phyloP scores from a whole-genome alignment of 2,329 filamentous ascomycete species.

The Acephala macrosclerotiorum region DNA sequence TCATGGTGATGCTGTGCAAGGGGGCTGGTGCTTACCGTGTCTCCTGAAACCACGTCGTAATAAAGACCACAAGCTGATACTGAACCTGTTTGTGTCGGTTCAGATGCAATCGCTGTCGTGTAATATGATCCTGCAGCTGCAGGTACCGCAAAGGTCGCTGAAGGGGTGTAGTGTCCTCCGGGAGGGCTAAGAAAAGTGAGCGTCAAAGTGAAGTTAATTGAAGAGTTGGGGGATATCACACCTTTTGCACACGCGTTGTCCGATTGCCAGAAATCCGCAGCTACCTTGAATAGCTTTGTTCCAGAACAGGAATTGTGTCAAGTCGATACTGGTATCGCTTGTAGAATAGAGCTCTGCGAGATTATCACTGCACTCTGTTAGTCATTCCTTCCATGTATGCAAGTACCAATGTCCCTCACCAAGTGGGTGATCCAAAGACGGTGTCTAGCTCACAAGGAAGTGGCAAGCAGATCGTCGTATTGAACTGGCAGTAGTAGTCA shows the following conservation, averaged over 20 bases:
- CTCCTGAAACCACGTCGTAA: neutral
- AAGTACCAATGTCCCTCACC: conserved; percentile 15
- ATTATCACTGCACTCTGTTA: neutral
- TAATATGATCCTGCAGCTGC: conserved; percentile 27
- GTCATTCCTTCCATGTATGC: conserved; percentile 10
- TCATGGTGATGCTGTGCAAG: neutral
- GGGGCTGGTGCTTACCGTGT: neutral
- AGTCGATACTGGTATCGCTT: neutral
- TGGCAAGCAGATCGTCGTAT: conserved; percentile 26
- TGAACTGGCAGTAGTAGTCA: conserved; percentile 27
- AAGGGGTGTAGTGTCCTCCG: conserved; percentile 16
- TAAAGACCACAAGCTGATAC: neutral
- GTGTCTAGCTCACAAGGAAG: conserved; percentile 29
- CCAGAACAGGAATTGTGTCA: conserved; percentile 27
- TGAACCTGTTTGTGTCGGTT: neutral
- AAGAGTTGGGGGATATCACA: no score
- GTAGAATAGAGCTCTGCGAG: neutral
- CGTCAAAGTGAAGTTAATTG: no score
- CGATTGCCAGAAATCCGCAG: conserved; percentile 25
- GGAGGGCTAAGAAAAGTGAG: neutral
- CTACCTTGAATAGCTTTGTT: conserved; percentile 34
- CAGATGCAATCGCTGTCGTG: conserved; percentile 28
- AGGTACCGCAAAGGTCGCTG: conserved; percentile 22
- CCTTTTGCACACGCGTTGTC: conserved; percentile 28
- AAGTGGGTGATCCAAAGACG: conserved; percentile 16